Evolutionary conservation across 352 stramenopile genomes (phyloP).

Genomic region (Phytophthora citrophthora): DNA sequence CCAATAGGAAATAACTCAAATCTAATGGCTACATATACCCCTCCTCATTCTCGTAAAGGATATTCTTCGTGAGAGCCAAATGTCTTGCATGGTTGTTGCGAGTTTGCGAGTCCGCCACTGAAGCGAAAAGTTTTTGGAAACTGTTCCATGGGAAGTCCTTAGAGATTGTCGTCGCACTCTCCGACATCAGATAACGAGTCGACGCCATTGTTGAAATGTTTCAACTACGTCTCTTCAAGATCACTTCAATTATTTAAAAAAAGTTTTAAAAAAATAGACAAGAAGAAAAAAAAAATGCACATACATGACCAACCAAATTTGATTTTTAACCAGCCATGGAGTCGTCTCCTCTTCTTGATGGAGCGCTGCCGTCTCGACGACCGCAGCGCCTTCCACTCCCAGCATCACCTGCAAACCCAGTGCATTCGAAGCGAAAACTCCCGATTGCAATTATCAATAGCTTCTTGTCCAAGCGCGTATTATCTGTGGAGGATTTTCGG

Average conservation of each 20-base stretch:
- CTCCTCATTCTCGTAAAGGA: slow-evolving; percentile 74
- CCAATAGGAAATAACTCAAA: not conserved
- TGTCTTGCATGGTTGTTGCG: slow-evolving; percentile 69
- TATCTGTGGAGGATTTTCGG: slow-evolving; percentile 5
- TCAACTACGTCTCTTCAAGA: not conserved
- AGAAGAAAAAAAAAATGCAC: too few species aligned
- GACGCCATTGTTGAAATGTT: slow-evolving; percentile 16
- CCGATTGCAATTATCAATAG: not conserved
- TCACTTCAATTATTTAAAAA: too few species aligned
- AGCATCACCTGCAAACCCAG: not conserved
- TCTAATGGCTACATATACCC: slow-evolving; percentile 41
- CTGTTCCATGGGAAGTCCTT: slow-evolving; percentile 23
- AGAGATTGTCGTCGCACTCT: not conserved
- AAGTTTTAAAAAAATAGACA: too few species aligned
- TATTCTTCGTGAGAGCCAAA: slow-evolving; percentile 76
- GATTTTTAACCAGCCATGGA: too few species aligned
- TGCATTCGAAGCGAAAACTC: not conserved
- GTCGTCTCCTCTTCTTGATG: not conserved
- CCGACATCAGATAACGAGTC: slow-evolving; percentile 9
- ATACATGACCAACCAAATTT: too few species aligned
- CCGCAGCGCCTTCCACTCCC: not conserved
- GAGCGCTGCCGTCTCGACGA: not conserved
- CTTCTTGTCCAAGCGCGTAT: slow-evolving; percentile 2
- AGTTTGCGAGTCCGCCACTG: slow-evolving; percentile 67
- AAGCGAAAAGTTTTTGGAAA: slow-evolving; percentile 76